These are phyloP conservation scores for Bolboschoenoplectus hybrid DNA, from an alignment of 202 grass and related monocot species.

Conservation along the genomic window DNA sequence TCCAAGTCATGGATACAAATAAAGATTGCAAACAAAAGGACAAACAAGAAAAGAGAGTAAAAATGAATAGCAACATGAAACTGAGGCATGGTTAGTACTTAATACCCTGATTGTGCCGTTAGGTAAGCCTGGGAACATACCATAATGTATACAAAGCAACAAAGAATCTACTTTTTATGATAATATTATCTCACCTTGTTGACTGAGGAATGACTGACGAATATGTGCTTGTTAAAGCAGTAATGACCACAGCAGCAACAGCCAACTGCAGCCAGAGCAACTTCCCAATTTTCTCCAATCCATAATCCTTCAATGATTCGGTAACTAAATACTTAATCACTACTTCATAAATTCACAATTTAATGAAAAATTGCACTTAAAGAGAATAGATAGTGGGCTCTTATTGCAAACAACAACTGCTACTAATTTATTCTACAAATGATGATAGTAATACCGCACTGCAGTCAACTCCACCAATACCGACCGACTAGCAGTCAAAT, in stretches of 20 bases:
- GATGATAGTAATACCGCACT: background rate
- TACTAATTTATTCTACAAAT: background rate
- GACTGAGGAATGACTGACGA: slow-evolving; percentile 54
- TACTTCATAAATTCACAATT: slow-evolving; percentile 8
- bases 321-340: slow-evolving; percentile 26
- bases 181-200: slow-evolving; percentile 51
- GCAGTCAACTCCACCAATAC: background rate
- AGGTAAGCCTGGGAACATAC: background rate
- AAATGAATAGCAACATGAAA: background rate
- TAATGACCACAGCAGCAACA: slow-evolving; percentile 64
- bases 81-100: background rate
- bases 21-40: background rate
- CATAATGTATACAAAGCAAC: slow-evolving; percentile 15
- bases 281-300: slow-evolving; percentile 70
- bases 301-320: slow-evolving; percentile 59
- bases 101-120: background rate
- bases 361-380: background rate
- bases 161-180: slow-evolving; percentile 1
- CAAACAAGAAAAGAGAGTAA: background rate
- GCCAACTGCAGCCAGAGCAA: slow-evolving; percentile 69
- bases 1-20: slow-evolving; percentile 27
- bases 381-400: background rate
- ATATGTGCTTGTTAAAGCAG: slow-evolving; percentile 79
- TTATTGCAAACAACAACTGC: background rate
- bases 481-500: background rate